Base-by-base conservation (phyloP, 345 rosid species). In the Capsella bursapastoris region DNA sequence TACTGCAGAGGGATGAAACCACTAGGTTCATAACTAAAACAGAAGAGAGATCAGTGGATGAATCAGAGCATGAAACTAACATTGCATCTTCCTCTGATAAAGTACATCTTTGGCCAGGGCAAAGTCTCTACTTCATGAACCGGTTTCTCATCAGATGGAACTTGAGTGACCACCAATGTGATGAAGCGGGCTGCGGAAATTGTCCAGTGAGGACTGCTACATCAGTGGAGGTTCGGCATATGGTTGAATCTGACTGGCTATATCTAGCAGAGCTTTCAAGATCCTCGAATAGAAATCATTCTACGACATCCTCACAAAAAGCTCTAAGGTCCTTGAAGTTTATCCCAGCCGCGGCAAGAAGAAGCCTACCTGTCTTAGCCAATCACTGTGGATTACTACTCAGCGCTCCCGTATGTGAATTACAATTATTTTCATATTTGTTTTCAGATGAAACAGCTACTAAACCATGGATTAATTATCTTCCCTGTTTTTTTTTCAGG, bases 161-260 rank as follows among this genome's bases (percentile, higher is more conserved):
- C 67, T 49, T 74, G 38, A 79, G 73, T 68, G 77, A 59, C 61
- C 45, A 57, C 63, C 45, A 70, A 31, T 65, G 71, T 37, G 13
- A 52, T 6, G 74, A 35, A 43, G 55, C 66, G 8, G 5, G 25
- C 61, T 61, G 71, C 44, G 55, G 32, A 68, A 70, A 18, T 0
- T 63, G 67, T 44, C 64, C 64, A 64, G 67, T 78, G 75, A 44
- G 59, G 58, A 77, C 57, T 63, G 78, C 79, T 49, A 82, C 62
- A 63, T 77, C 70, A 25, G 82, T 69, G 43, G 81, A 84, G 74
- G 87, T 86, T 71, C 94, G 92, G 8, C 85, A 61, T 60, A 86
- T 90, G 98, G 57, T 78, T 45, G 95, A 90, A 74, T 73, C 84
- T 3, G 96, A 94, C 75, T 91, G 97, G 95, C 76, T 94, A 4